Percentiles rank a stretch among this genome's conserved stretches.
These are phyloP conservation scores for Epicoccum nigrum DNA, from an alignment of 2,329 filamentous ascomycete species.

Conservation along the genomic window DNA sequence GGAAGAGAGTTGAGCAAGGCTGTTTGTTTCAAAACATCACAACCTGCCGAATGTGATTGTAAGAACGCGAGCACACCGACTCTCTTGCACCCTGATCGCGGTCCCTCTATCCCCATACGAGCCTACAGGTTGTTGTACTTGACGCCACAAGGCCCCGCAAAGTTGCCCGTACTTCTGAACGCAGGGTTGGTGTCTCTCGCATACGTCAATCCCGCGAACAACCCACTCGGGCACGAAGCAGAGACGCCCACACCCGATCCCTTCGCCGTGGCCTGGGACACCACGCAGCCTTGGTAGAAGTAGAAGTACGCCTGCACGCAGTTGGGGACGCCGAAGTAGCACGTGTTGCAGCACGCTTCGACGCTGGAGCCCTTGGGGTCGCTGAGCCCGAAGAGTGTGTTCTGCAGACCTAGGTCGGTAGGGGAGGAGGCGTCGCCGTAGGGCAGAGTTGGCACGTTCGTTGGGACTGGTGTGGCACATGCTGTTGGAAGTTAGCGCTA, in stretches of 20 bases:
- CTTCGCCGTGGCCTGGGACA: neutral
- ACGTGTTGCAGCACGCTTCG: slow-evolving; percentile 7
- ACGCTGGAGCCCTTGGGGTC: neutral
- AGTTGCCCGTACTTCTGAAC: neutral
- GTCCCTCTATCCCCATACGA: too few relatives aligned
- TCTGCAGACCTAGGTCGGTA: neutral
- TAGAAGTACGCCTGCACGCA: slow-evolving; percentile 5
- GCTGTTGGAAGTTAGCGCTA: neutral
- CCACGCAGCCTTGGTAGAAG: slow-evolving; percentile 1
- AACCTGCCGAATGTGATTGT: too few relatives aligned
- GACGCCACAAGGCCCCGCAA: slow-evolving; percentile 8
- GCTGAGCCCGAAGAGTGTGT: neutral
- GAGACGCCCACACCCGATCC: neutral
- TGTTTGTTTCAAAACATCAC: too few relatives aligned
- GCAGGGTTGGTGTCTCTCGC: neutral
- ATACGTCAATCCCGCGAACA: neutral
- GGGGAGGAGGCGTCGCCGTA: neutral
- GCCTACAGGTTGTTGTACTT: neutral
- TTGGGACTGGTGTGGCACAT: neutral
- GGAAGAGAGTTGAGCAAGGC: too few relatives aligned
- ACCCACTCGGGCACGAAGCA: neutral
- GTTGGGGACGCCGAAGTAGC: neutral
- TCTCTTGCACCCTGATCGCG: too few relatives aligned
- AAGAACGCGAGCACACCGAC: too few relatives aligned
- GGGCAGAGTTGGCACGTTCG: neutral